These are phyloP conservation scores for Quercus tomentella DNA, from an alignment of 331 rosid species.

Conservation along the genomic window DNA sequence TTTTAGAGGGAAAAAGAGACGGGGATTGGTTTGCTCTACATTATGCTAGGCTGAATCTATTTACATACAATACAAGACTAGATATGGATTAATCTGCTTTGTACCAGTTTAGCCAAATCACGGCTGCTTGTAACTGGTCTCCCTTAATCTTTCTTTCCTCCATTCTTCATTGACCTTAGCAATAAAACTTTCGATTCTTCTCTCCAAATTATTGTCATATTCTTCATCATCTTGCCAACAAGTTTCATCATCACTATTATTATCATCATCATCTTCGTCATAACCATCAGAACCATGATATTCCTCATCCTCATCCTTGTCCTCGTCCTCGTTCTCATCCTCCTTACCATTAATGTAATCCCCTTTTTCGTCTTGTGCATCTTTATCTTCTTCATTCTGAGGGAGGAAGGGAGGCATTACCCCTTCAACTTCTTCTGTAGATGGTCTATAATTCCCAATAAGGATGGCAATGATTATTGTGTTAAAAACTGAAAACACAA, in stretches of 20 bases:
- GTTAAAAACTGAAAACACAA: constrained; percentile 32
- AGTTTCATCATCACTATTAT: background rate
- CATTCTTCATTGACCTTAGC: constrained; percentile 35
- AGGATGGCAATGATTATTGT: constrained; percentile 24
- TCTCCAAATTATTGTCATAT: constrained; percentile 21
- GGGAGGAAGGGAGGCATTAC: background rate
- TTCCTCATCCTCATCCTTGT: background rate
- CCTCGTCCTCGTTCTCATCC: background rate
- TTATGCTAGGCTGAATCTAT: no score
- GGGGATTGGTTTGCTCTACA: no score
- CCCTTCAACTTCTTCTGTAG: constrained; percentile 9
- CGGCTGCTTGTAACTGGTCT: background rate
- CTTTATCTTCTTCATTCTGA: constrained; percentile 6
- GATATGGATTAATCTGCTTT: background rate
- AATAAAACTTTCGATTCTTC: constrained; percentile 38
- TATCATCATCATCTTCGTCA: background rate
- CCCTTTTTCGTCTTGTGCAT: background rate
- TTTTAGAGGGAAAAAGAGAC: background rate
- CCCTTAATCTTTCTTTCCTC: constrained; percentile 30
- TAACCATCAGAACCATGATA: constrained; percentile 1
- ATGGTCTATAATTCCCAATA: constrained; percentile 11
- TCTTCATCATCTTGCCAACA: constrained; percentile 19
- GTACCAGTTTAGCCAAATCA: background rate
- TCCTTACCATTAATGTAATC: background rate
- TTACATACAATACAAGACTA: background rate